Conservation (phyloP, 148 eudicot genomes). For the Limonium bicolor region DNA sequence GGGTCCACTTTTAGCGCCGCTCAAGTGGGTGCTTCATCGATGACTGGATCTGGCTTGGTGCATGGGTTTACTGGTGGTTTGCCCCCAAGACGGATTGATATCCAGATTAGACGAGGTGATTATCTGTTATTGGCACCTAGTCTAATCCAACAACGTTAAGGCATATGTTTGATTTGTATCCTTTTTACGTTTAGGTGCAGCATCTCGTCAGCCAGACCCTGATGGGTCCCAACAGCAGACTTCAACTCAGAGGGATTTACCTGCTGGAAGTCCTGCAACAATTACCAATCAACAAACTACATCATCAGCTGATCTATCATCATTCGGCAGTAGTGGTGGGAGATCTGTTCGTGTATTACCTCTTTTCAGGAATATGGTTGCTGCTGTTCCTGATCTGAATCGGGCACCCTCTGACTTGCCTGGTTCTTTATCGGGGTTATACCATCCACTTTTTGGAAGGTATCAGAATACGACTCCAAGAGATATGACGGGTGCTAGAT, state of each 20-base stretch:
- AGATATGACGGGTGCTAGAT: constrained; percentile 9
- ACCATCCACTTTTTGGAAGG: constrained; percentile 22
- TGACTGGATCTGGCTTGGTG: constrained; percentile 13
- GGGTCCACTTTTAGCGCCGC: constrained; percentile 27
- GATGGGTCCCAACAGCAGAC: constrained; percentile 20
- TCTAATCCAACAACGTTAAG: background rate
- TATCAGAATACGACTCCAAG: constrained; percentile 12
- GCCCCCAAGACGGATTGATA: constrained; percentile 29
- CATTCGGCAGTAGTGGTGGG: constrained; percentile 13
- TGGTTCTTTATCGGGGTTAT: constrained; percentile 12
- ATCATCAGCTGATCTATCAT: constrained; percentile 10
- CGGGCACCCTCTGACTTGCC: constrained; percentile 15
- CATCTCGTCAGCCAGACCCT: constrained; percentile 17
- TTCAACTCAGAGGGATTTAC: constrained; percentile 13
- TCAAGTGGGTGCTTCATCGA: constrained; percentile 9
- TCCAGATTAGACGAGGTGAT: constrained; percentile 33
- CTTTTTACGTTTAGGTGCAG: constrained; percentile 5
- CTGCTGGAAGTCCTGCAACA: constrained; percentile 10
- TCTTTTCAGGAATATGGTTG: constrained; percentile 21
- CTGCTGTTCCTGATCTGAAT: constrained; percentile 19
- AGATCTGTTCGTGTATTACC: constrained; percentile 19
- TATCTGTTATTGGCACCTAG: background rate
- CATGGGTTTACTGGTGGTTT: constrained; percentile 18
- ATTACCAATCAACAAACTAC: constrained; percentile 14
- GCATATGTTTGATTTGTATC: constrained; percentile 1